Percentiles rank a stretch among this genome's conserved stretches.
Evolutionary conservation across 148 eudicot species (phyloP).

Genomic region (Tetragonia tetragonoides): DNA sequence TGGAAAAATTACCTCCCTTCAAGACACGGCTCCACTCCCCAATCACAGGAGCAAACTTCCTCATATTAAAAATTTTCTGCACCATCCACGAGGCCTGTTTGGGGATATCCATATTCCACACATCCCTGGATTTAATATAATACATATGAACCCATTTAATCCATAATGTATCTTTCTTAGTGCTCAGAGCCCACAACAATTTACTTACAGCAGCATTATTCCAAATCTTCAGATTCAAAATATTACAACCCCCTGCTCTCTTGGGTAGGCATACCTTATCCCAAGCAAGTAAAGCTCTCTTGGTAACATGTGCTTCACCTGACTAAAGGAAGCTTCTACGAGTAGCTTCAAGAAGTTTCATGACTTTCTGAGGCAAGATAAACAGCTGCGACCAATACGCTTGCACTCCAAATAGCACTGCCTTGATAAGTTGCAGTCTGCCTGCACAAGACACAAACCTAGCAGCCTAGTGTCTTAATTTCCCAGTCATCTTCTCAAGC

Average conservation of each 20-base stretch:
- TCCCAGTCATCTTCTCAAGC: not conserved
- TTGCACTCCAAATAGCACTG: not conserved
- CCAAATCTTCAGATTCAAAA: not conserved
- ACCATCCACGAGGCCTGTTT: not conserved
- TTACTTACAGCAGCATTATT: not conserved
- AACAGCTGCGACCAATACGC: not conserved
- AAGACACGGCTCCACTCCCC: too few relatives aligned
- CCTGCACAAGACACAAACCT: not conserved
- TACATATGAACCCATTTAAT: too few relatives aligned
- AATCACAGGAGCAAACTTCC: not conserved
- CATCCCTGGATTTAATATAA: too few relatives aligned
- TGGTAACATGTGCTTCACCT: too few relatives aligned
- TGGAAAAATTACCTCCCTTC: too few relatives aligned
- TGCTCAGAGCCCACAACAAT: not conserved
- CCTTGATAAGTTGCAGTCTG: not conserved
- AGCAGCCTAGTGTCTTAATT: not conserved
- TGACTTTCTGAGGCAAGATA: not conserved
- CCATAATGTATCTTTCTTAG: not conserved
- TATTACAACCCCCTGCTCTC: not conserved
- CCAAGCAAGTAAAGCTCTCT: too few relatives aligned
- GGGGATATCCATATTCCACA: not conserved
- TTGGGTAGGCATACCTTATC: not conserved
- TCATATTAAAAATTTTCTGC: not conserved
- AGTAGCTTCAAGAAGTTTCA: not conserved
- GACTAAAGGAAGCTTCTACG: too few relatives aligned